Evolutionary conservation across 148 eudicot species (phyloP).

Genomic region (Rhododendron mucronatum): DNA sequence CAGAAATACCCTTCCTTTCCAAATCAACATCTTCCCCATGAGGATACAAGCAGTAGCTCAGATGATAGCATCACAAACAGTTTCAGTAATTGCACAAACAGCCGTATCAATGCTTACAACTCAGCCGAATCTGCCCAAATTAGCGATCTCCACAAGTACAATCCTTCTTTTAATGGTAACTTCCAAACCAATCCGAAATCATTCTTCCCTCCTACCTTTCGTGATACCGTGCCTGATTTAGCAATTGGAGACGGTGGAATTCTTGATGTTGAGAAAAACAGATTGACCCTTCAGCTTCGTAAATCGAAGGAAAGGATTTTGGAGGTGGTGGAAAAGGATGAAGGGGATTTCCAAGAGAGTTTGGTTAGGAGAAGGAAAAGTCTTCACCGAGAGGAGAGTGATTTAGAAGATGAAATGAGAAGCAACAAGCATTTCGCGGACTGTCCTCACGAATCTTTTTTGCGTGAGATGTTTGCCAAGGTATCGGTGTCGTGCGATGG

Average conservation of each 20-base stretch:
- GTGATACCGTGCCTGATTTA: not conserved
- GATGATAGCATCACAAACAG: not conserved
- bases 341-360: not conserved
- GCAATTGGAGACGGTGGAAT: slow-evolving; percentile 4
- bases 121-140: not conserved
- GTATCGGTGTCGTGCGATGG: slow-evolving; percentile 27
- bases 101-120: not conserved
- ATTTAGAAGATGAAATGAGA: slow-evolving; percentile 15
- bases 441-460: slow-evolving; percentile 25
- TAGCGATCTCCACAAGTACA: not conserved
- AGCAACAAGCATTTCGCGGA: slow-evolving; percentile 28
- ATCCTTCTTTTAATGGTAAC: not conserved
- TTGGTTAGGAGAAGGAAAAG: slow-evolving; percentile 23
- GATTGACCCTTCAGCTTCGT: slow-evolving; percentile 7
- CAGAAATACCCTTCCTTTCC: not conserved
- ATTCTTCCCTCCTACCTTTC: not conserved
- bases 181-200: not conserved
- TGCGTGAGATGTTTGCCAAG: slow-evolving; percentile 41
- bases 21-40: not conserved
- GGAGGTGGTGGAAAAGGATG: slow-evolving; percentile 6
- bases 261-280: slow-evolving; percentile 25
- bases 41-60: not conserved
- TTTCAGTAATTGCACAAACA: not conserved
- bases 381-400: slow-evolving; percentile 17
- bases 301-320: slow-evolving; percentile 4